A percentile compares a stretch with the other conserved stretches of the same genome.
phyloP scores from a whole-genome alignment of 1,139 yeast species.

The Candida smagusa region DNA sequence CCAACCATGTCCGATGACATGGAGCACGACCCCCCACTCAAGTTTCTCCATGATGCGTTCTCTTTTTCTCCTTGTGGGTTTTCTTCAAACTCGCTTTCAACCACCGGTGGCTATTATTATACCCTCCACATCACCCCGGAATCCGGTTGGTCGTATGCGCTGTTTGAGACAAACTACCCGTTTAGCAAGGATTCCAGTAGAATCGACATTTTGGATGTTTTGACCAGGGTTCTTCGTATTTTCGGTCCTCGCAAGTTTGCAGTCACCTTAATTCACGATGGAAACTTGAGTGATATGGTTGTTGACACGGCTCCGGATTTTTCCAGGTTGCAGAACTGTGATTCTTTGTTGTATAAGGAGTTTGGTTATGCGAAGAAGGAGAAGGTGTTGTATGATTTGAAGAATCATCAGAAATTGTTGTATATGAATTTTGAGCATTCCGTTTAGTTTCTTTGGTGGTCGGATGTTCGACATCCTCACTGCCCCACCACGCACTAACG shows the following conservation, averaged over 20 bases:
- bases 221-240: conserved; percentile 55
- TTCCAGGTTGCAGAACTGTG: conserved; percentile 31
- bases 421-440: conserved; percentile 40
- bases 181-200: conserved; percentile 29
- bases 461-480: too few species aligned
- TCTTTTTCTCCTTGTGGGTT: conserved; percentile 96
- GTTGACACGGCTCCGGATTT: conserved; percentile 19
- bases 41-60: conserved; percentile 74
- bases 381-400: conserved; percentile 67
- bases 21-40: conserved; percentile 13
- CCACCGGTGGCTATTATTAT: conserved; percentile 62
- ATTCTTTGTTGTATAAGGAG: conserved; percentile 25
- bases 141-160: conserved; percentile 90
- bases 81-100: conserved; percentile 76
- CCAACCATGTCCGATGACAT: conserved; percentile 31
- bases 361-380: conserved; percentile 65
- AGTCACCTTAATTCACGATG: conserved; percentile 57
- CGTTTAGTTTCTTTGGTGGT: too few species aligned
- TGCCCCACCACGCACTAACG: neutral
- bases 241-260: conserved; percentile 80
- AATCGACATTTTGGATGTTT: conserved; percentile 48
- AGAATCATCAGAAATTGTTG: conserved; percentile 43
- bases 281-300: conserved; percentile 11
- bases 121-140: conserved; percentile 96
- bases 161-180: conserved; percentile 85